These are phyloP conservation scores for Ormosia emarginata DNA, from an alignment of 306 rosid genomes.

Conservation along the genomic window DNA sequence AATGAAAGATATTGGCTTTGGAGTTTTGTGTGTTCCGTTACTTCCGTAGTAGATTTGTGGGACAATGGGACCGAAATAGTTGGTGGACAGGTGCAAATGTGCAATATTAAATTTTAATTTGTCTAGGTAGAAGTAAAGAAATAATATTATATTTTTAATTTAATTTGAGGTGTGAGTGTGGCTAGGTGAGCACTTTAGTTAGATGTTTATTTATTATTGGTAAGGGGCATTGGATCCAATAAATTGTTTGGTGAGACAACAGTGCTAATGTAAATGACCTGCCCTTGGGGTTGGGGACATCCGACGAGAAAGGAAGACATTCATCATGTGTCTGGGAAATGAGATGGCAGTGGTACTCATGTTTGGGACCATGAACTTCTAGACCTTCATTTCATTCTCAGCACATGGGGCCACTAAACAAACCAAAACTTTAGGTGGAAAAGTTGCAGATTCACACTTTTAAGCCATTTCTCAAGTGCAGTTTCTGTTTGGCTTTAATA, in stretches of 20 bases:
- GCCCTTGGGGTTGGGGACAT: slow-evolving; percentile 14
- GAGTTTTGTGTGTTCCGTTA: slow-evolving; percentile 27
- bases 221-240: slow-evolving; percentile 47
- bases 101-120: slow-evolving; percentile 17
- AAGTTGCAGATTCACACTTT: slow-evolving; percentile 6
- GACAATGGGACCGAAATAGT: slow-evolving; percentile 33
- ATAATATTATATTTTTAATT: neutral
- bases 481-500: slow-evolving; percentile 14
- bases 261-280: slow-evolving; percentile 25
- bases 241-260: slow-evolving; percentile 35
- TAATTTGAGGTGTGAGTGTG: slow-evolving; percentile 18
- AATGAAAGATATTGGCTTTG: neutral
- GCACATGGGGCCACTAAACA: slow-evolving; percentile 31
- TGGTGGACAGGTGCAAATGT: slow-evolving; percentile 19
- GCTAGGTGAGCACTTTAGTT: slow-evolving; percentile 28
- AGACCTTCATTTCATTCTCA: slow-evolving; percentile 15
- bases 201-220: slow-evolving; percentile 17
- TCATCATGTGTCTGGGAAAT: slow-evolving; percentile 39
- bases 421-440: slow-evolving; percentile 28
- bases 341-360: slow-evolving; percentile 17
- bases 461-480: neutral
- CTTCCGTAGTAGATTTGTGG: slow-evolving; percentile 25
- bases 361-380: slow-evolving; percentile 38
- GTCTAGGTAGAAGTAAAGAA: slow-evolving; percentile 15
- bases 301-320: slow-evolving; percentile 33